Conservation (phyloP, 164 flowering plant genomes). For the Tinospora cordifolia region DNA sequence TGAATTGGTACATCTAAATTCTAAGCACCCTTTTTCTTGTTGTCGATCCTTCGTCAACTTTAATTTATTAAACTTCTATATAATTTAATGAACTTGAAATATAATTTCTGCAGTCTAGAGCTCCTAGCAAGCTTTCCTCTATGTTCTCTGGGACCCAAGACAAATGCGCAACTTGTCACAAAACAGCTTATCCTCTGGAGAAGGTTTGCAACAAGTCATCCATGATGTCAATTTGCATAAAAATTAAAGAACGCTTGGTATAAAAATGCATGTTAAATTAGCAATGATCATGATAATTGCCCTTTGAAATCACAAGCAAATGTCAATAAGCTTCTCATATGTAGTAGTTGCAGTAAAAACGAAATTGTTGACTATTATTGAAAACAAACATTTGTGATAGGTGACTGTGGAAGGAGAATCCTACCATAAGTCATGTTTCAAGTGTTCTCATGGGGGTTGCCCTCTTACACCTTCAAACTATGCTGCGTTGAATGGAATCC, state of each 20-base stretch:
- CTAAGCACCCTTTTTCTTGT: background rate
- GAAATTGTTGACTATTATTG: too few species aligned
- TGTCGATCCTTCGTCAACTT: background rate
- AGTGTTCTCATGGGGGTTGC: constrained; percentile 32
- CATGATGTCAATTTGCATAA: background rate
- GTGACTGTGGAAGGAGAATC: constrained; percentile 29
- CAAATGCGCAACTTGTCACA: constrained; percentile 47
- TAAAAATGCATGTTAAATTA: too few species aligned
- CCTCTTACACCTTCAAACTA: constrained; percentile 23
- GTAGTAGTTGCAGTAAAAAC: too few species aligned
- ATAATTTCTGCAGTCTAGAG: constrained; percentile 26
- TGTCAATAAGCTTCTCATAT: background rate
- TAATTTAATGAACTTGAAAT: background rate
- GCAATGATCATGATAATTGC: too few species aligned
- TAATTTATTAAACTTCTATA: too few species aligned
- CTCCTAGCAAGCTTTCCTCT: constrained; percentile 43
- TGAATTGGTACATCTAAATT: constrained; percentile 25
- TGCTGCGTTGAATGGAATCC: constrained; percentile 29
- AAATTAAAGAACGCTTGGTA: too few species aligned
- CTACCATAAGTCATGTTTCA: constrained; percentile 34
- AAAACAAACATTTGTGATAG: constrained; percentile 5
- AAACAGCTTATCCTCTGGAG: constrained; percentile 60
- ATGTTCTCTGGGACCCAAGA: constrained; percentile 58
- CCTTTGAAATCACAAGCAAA: background rate
- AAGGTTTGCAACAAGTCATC: constrained; percentile 30